Evolutionary conservation across 148 eudicot genomes (phyloP), one percentile per base, ranked within the genome.

Genomic region (Beta vulgaris): DNA sequence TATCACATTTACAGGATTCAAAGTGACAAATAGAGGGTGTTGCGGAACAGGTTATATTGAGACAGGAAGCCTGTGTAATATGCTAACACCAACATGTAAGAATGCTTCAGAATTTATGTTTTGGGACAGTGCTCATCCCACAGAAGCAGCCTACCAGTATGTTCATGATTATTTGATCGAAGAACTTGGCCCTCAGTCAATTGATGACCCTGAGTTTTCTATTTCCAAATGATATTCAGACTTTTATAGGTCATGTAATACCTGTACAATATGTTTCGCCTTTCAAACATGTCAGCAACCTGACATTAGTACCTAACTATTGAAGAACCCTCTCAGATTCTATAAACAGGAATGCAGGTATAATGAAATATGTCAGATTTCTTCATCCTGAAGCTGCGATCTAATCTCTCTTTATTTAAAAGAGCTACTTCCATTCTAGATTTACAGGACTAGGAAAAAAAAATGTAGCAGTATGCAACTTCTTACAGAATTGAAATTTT

Each of bases 41-140:
- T 91, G 92, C n/a, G 91, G 92, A 11, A 86, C 89, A 37, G 92
- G 90, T 57, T 62, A 85, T 23, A 19, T 84, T 15, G 96, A 87
- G 78, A 78, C 79, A 51, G 91, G 84, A 51, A 83, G 75, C 62
- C 61, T 82, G 0, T 87, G 92, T 67, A 81, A 78, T 57, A 64
- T 75, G 16, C 21, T 54, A 6, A 80, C 84, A 72, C 89, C 87
- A 11, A 62, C 86, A 12, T 88, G 92, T 79, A 71, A 79, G n/a
- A 83, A 86, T 31, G 34, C 80, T 65, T 77, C 89, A 3, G 51
- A 82, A 40, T 88, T 64, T 73, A 0, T 83, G 42, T 87, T 85
- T 68, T 88, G 85, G 82, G 96, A 88, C 71, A 79, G 87, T 46
- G 73, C 79, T 75, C 91, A 88, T 84, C 92, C 91, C 31, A 76